These are phyloP conservation scores for Didymella arachidicola DNA, from an alignment of 2,329 filamentous ascomycete genomes.

Conservation along the genomic window DNA sequence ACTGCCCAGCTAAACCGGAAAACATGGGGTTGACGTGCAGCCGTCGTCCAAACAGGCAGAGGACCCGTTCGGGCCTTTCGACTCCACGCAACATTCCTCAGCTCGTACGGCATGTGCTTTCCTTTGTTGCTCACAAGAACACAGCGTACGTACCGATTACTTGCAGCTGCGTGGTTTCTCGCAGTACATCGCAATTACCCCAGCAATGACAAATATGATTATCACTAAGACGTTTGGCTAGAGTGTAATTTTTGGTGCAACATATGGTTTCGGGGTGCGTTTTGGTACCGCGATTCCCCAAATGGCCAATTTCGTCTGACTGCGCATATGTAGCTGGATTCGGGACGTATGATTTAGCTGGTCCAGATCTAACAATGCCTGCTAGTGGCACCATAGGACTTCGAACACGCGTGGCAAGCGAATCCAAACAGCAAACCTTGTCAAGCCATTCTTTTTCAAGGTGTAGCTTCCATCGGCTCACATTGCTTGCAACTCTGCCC, in stretches of 20 bases:
- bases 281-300: constrained; percentile 10
- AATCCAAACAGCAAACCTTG: constrained; percentile 7
- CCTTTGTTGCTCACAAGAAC: constrained; percentile 14
- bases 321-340: constrained; percentile 29
- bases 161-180: constrained; percentile 20
- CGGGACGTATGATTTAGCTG: constrained; percentile 12
- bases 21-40: constrained; percentile 19
- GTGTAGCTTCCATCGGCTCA: background rate
- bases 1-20: background rate
- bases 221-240: background rate
- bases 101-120: constrained; percentile 5
- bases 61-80: background rate
- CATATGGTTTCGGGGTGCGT: background rate
- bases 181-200: background rate
- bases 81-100: constrained; percentile 14
- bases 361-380: constrained; percentile 19
- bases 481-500: constrained; percentile 1
- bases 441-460: constrained; percentile 16
- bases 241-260: constrained; percentile 4
- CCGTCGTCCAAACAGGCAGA: constrained; percentile 17
- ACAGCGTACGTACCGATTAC: constrained; percentile 20
- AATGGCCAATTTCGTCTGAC: constrained; percentile 8
- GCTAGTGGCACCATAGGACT: constrained; percentile 10
- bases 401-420: constrained; percentile 3
- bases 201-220: background rate